These are phyloP conservation scores for Aphanocladium album DNA, from an alignment of 2,329 filamentous ascomycete genomes.

Conservation along the genomic window DNA sequence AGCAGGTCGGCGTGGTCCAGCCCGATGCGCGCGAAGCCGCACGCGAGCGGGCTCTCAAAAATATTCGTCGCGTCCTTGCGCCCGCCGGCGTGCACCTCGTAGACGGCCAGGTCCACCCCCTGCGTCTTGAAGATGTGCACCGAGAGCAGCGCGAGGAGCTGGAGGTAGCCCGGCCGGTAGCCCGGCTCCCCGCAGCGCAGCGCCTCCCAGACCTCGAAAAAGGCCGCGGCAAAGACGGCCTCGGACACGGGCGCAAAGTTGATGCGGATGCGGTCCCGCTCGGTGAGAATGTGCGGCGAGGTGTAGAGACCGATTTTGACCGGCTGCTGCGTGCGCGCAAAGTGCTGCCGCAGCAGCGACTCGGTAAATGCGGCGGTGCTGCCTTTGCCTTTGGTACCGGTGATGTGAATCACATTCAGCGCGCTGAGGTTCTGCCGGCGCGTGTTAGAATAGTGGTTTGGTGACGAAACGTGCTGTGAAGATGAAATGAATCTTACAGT, in stretches of 20 bases:
- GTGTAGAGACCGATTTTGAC: constrained; percentile 43
- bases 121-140: constrained; percentile 42
- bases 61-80: constrained; percentile 46
- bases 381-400: constrained; percentile 52
- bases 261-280: constrained; percentile 39
- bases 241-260: constrained; percentile 32
- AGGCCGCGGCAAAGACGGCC: constrained; percentile 37
- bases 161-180: constrained; percentile 29
- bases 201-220: constrained; percentile 39
- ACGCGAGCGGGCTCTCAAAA: constrained; percentile 35
- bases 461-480: too few species aligned
- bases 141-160: constrained; percentile 35
- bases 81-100: constrained; percentile 41
- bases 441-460: neutral
- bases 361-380: constrained; percentile 44
- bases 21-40: constrained; percentile 40
- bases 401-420: constrained; percentile 45
- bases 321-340: constrained; percentile 18
- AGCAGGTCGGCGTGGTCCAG: constrained; percentile 42
- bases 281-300: constrained; percentile 41
- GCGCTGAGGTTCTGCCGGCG: neutral
- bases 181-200: constrained; percentile 18
- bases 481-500: neutral
- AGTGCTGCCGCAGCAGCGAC: constrained; percentile 33
- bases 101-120: constrained; percentile 38